These are phyloP conservation scores for Trametes maxima DNA, from an alignment of 768 basidiomycete species.

Conservation along the genomic window DNA sequence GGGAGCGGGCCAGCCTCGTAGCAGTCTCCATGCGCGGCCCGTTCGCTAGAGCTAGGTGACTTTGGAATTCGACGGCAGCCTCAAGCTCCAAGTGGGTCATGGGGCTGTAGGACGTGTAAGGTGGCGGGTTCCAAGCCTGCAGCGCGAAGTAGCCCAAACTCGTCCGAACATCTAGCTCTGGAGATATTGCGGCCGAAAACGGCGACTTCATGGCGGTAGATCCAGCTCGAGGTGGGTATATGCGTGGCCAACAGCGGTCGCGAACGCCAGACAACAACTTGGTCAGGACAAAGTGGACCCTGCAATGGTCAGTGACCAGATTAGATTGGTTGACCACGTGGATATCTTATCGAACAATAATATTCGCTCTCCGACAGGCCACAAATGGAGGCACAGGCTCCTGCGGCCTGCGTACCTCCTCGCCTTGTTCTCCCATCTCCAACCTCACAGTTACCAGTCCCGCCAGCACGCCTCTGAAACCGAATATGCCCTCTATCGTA, in stretches of 20 bases:
- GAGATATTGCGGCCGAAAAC: constrained; percentile 9
- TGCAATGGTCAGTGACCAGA: too few species aligned
- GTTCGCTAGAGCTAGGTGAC: background rate
- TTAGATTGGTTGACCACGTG: background rate
- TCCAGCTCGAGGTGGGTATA: background rate
- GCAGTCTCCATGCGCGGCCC: constrained; percentile 10
- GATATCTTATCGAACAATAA: constrained; percentile 4
- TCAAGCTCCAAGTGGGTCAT: background rate
- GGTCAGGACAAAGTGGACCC: too few species aligned
- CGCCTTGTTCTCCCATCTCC: too few species aligned
- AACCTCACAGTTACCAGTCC: too few species aligned
- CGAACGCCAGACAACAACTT: too few species aligned
- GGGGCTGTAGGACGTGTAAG: background rate
- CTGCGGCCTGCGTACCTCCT: too few species aligned
- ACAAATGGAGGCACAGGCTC: too few species aligned
- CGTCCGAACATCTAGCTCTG: constrained; percentile 4
- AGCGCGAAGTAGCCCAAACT: constrained; percentile 15
- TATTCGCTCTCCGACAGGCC: constrained; percentile 1
- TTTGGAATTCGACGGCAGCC: background rate
- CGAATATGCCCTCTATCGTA: background rate
- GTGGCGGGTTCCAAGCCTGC: constrained; percentile 6
- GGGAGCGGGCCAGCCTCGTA: constrained; percentile 15
- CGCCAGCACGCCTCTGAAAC: constrained; percentile 3
- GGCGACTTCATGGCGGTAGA: constrained; percentile 13
- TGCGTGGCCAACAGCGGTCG: background rate